These are phyloP conservation scores for Candida michaelii DNA, from an alignment of 805 yeast genomes.

Conservation along the genomic window DNA sequence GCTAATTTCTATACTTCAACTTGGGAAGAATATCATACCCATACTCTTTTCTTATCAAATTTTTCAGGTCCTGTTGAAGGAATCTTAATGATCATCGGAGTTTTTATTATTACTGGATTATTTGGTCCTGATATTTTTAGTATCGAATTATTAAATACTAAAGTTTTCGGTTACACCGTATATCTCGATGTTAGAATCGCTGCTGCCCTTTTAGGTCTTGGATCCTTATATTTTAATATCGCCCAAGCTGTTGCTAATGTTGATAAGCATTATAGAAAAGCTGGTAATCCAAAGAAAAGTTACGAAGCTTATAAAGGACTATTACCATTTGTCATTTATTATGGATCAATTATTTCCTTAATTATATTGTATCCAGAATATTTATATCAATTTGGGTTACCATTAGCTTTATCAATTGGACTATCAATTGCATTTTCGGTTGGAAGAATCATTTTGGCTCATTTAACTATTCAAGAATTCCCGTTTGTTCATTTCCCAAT, in stretches of 20 bases:
- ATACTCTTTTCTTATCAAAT: slow-evolving; percentile 69
- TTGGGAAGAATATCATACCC: slow-evolving; percentile 96
- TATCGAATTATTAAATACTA: slow-evolving; percentile 29
- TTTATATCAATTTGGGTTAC: slow-evolving; percentile 45
- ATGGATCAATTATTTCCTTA: slow-evolving; percentile 47
- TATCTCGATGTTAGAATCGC: slow-evolving; percentile 14
- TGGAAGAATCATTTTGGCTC: slow-evolving; percentile 88
- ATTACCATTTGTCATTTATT: slow-evolving; percentile 64
- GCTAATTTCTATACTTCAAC: slow-evolving; percentile 86
- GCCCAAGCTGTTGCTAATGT: slow-evolving; percentile 67
- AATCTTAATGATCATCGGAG: slow-evolving; percentile 57
- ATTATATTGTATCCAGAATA: slow-evolving; percentile 52
- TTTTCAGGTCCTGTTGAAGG: slow-evolving; percentile 97
- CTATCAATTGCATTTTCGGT: slow-evolving; percentile 78
- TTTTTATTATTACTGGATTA: slow-evolving; percentile 63
- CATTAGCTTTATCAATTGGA: slow-evolving; percentile 70
- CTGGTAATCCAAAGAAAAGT: slow-evolving; percentile 33
- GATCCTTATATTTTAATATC: slow-evolving; percentile 63
- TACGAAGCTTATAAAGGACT: slow-evolving; percentile 51
- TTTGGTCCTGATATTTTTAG: slow-evolving; percentile 73
- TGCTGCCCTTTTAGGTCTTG: slow-evolving; percentile 46
- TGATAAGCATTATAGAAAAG: slow-evolving; percentile 40
- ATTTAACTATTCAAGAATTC: slow-evolving; percentile 75
- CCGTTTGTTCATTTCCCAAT: slow-evolving; percentile 73
- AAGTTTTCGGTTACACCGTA: slow-evolving; percentile 29